Base-by-base conservation (phyloP, 495 filamentous ascomycete species). In the Baudoinia panamericana region DNA sequence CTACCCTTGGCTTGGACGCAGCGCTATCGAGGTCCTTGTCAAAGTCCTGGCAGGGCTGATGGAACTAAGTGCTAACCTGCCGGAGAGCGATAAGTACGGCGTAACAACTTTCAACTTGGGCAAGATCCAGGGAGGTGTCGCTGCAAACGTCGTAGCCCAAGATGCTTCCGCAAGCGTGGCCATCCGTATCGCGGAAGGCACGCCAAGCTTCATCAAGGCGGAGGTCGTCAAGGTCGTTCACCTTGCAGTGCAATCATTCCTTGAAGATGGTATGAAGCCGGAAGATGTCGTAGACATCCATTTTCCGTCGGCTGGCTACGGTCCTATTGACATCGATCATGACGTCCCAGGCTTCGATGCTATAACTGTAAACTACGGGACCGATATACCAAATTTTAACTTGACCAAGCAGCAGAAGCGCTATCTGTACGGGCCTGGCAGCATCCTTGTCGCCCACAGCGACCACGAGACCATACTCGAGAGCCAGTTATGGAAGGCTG, bases 41-140 rank as follows among this genome's bases (percentile, higher is more conserved):
- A 68, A 74, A 0, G 84, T 75, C 4, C 59, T 95, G 34, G 62
- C 65, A 6, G 64, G 57, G 4, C 54, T 94, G 34, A 61, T 80
- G 29, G 63, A 69, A 5, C 60, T 84, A 4, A 67, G 66, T 26
- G 73, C 40, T 13, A 39, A 78, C 15, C 53, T 94, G 15, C 90
- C 90, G 0, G 64, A 61, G 6, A 82, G 75, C 37, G 68, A 78
- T 30, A 75, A 82, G 50, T 88, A 81, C 51, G 88, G 90, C 0
- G 75, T 79, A 19, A 87, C 82, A 3, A 96, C 90, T 0, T 57
- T 94, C 31, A 96, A 96, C 51, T 70, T 96, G 28, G 88, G 88
- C 0, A 47, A 57, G 12, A 64, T 95, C 2, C 68, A 73, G 6
- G 88, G 83, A 10, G 88, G 88, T 1, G 84, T 94, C 0, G 90